These are phyloP conservation scores for Desmodesmus armatus DNA, from an alignment of 139 green algal genomes.

Conservation along the genomic window DNA sequence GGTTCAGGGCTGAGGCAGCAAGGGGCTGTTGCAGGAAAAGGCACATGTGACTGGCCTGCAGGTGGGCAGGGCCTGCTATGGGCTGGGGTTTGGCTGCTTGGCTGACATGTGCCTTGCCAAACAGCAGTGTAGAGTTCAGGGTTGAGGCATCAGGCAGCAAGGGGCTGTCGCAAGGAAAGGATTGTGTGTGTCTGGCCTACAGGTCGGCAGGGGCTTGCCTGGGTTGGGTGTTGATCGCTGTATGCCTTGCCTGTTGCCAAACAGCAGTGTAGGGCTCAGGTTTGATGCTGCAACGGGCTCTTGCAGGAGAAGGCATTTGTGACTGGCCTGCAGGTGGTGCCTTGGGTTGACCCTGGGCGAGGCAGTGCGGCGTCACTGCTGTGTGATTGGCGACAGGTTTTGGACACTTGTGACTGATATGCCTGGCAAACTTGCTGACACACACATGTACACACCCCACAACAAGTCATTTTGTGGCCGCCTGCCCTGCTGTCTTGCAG, in stretches of 20 bases:
- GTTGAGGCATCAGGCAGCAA: neutral
- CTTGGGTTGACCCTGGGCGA: neutral
- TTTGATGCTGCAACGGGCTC: neutral
- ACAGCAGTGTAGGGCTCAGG: neutral
- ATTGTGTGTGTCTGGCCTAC: slow-evolving; percentile 81
- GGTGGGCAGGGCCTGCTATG: neutral
- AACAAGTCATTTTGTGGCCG: too few relatives aligned
- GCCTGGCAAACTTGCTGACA: slow-evolving; percentile 1
- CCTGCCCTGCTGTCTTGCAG: neutral
- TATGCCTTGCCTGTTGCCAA: neutral
- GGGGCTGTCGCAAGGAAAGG: slow-evolving; percentile 76
- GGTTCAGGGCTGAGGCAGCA: neutral
- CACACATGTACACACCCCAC: neutral
- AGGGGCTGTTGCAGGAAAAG: neutral
- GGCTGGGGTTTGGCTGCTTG: neutral
- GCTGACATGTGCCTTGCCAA: neutral
- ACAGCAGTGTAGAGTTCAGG: neutral
- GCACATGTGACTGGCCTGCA: neutral
- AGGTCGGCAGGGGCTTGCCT: slow-evolving; percentile 36
- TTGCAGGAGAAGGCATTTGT: neutral
- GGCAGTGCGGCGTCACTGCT: too few relatives aligned
- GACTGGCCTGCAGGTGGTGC: neutral
- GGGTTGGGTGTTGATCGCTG: neutral
- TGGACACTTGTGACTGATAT: too few relatives aligned
- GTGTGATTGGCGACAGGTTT: too few relatives aligned